Evolutionary conservation across 768 basidiomycete genomes (phyloP), one percentile per base, ranked within the genome.

Genomic region (Boletus eberwhitei): DNA sequence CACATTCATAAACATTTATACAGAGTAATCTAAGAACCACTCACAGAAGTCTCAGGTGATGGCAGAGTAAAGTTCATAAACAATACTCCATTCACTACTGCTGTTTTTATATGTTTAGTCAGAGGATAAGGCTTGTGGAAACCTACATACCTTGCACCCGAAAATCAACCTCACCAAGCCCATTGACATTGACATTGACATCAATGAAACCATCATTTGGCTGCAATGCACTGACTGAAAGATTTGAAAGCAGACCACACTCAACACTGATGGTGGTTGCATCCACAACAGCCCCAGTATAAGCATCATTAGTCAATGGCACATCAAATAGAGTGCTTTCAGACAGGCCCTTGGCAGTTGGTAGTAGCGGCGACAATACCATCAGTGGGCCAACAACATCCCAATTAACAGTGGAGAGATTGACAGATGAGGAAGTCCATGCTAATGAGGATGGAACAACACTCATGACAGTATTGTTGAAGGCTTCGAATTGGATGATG

Each of bases 401-500:
- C 31, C 31, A 32, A 32, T 32, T 12, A 12, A 32, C 2, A 12
- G 16, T 16, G 6, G 35, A 13, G n/a, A 54, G 35, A 7, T 54
- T 16, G 6, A 32, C 12, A 0, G 38, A 21, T 5, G 46, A 8
- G 8, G 19, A 16, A 4, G 53, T 46, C 55, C 62, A 58, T 3
- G 35, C 51, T 8, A 41, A 13, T 4, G 37, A 46, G 0, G 60
- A 52, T 3, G 44, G 48, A 22, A 58, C 47, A 5, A 24, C 11
- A 1, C 3, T 42, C 1, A 19, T 22, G 8, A 50, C 21, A 3
- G 57, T 58, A 13, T 46, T 32, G 21, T 62, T 54, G 37, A 62
- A 68, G 9, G 59, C 38, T 13, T 62, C 48, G 2, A 68, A 55
- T 34, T 58, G 54, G n/a, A 68, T 40, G 43, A 68, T 40, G 1